Evolutionary conservation across 257 asterid species (phyloP), one percentile per base, ranked within the genome.

Genomic region (Echium plantagineum): DNA sequence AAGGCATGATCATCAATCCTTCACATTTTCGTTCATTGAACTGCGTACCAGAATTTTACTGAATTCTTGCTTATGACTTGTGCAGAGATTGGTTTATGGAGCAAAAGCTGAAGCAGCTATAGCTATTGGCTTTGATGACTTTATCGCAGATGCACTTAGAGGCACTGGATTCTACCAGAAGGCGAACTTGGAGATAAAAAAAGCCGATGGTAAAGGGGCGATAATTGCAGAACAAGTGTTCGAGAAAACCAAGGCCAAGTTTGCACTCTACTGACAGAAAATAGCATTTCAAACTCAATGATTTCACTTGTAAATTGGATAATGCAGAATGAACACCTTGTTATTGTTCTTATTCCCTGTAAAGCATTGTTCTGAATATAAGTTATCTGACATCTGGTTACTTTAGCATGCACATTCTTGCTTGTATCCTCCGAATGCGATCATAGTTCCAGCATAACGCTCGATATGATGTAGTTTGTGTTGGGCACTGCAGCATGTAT

Each of bases 31-130:
- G 7, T 35, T 35, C 13, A 7, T 35, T 10, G 0, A 21, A 55
- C 63, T 18, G 13, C 20, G 19, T 22, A 19, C 59, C 53, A 18
- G 4, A 15, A 7, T 57, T 32, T 32, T 19, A 26, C 1, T 18
- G 5, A 19, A 5, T 19, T 12, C 30, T 21, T 32, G 10, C 57
- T 22, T 49, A 52, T n/a, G 66, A 21, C 26, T 62, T 22, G 15
- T 61, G 59, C 87, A 89, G 99, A 83, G 97, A 70, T 70, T 89
- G 78, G 78, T 93, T 20, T 89, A 91, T 32, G 98, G 98, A 64
- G 95, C 95, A 59, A 85, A 91, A 70, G 98, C 98, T 1, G 98
- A 91, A 77, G 98, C 98, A 53, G 97, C 97, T 21, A 84, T 88
- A 38, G 96, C 97, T 61, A 88, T 91, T 38, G 98, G 97, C 46